A percentile compares a stretch with the other conserved stretches of the same genome.
phyloP scores from a whole-genome alignment of 371 early-diverging fungal species.

The Mucor irregularis region DNA sequence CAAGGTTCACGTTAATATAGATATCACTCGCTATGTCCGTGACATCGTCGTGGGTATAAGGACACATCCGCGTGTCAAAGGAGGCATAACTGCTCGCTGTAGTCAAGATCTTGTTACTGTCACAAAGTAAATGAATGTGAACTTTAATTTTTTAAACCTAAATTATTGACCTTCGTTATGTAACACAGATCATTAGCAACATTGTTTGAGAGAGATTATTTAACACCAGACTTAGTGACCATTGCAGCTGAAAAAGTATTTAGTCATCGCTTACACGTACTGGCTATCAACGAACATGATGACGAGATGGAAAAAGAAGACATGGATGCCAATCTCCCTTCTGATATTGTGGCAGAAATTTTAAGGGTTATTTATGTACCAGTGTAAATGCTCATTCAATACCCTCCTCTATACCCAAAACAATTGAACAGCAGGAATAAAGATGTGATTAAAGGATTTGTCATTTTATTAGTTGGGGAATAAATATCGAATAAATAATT shows the following conservation, averaged over 20 bases:
- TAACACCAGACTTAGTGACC: constrained; percentile 61
- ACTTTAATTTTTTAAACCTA: no score
- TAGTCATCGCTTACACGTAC: constrained; percentile 42
- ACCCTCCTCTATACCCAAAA: no score
- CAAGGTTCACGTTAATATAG: constrained; percentile 57
- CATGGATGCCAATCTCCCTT: constrained; percentile 21
- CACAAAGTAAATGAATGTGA: constrained; percentile 50
- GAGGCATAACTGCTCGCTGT: constrained; percentile 62
- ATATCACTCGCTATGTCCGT: constrained; percentile 60
- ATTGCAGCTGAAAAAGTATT: constrained; percentile 63
- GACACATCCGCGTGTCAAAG: constrained; percentile 59
- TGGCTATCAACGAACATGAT: constrained; percentile 15
- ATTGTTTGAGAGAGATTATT: constrained; percentile 54
- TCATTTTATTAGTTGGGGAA: no score
- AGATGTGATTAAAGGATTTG: no score
- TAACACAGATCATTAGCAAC: constrained; percentile 54
- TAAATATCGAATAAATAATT: no score
- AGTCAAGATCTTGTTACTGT: constrained; percentile 58
- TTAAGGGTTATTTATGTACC: constrained; percentile 31
- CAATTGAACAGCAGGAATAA: no score
- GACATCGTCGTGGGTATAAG: constrained; percentile 65
- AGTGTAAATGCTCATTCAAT: no score
- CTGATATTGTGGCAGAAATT: constrained; percentile 34
- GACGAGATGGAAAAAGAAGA: constrained; percentile 31
- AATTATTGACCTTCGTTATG: no score